Evolutionary conservation across 1,284 basidiomycete species (phyloP).

Genomic region (Malassezia globosa): DNA sequence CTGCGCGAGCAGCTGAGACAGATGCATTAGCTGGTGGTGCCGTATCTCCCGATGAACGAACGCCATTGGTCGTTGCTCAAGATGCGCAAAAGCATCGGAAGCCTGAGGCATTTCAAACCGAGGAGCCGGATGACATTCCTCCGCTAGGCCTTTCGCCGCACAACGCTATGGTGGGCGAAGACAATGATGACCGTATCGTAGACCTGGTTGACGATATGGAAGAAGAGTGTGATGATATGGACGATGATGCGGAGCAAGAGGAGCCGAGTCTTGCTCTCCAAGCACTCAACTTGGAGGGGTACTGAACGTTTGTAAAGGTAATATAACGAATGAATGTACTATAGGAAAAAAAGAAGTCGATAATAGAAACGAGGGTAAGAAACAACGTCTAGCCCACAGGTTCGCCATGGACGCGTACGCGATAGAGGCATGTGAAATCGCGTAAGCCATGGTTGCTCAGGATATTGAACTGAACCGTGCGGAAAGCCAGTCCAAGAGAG

Average conservation of each 20-base stretch:
- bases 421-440: constrained; percentile 78
- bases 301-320: not conserved
- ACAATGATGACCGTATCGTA: constrained; percentile 15
- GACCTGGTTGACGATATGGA: constrained; percentile 17
- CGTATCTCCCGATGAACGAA: constrained; percentile 2
- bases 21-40: not conserved
- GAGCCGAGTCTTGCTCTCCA: constrained; percentile 16
- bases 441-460: constrained; percentile 74
- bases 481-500: constrained; percentile 64
- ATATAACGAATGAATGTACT: constrained; percentile 1
- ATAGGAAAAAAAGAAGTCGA: constrained; percentile 1
- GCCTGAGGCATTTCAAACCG: not conserved
- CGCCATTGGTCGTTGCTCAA: constrained; percentile 2
- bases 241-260: constrained; percentile 19
- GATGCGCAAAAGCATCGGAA: not conserved
- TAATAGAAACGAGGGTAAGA: no score
- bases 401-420: constrained; percentile 56
- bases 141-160: constrained; percentile 1
- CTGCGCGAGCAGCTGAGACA: not conserved
- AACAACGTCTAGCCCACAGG: no score
- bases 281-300: constrained; percentile 25
- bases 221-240: constrained; percentile 17
- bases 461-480: constrained; percentile 65
- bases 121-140: not conserved
- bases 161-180: constrained; percentile 1